These are phyloP conservation scores for Phanerochaete sordida DNA, from an alignment of 768 basidiomycete species.

Conservation along the genomic window DNA sequence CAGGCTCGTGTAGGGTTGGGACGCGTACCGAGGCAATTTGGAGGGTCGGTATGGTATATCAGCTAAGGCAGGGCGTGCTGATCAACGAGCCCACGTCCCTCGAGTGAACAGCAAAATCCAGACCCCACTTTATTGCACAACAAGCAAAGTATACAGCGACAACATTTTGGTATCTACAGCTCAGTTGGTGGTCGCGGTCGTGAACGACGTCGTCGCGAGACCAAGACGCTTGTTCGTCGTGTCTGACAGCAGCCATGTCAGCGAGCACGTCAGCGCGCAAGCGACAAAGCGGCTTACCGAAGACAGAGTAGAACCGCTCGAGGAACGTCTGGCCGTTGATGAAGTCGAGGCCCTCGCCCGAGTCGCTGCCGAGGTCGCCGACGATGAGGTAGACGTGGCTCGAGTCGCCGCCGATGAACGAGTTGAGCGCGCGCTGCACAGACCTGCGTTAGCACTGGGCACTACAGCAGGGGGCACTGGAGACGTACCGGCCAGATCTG, in stretches of 20 bases:
- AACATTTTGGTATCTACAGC: background rate
- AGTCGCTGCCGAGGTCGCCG: conserved; percentile 20
- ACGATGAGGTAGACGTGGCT: conserved; percentile 30
- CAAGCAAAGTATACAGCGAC: background rate
- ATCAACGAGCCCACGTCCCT: too few species aligned
- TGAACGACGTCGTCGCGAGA: conserved; percentile 36
- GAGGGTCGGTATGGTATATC: too few species aligned
- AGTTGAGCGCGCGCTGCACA: conserved; percentile 21
- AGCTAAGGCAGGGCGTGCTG: too few species aligned
- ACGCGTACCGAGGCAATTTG: too few species aligned
- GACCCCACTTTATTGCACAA: background rate
- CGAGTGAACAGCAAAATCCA: background rate
- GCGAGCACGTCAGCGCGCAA: conserved; percentile 19
- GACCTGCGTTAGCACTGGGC: background rate
- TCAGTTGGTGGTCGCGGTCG: conserved; percentile 29
- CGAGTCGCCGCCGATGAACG: conserved; percentile 21
- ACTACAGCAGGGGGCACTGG: background rate
- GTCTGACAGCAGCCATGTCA: conserved; percentile 22
- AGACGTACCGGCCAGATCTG: conserved; percentile 24
- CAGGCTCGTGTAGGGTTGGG: too few species aligned
- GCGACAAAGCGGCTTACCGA: conserved; percentile 12
- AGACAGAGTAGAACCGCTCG: conserved; percentile 35
- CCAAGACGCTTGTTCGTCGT: conserved; percentile 35
- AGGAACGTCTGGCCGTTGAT: conserved; percentile 33
- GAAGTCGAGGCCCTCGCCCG: conserved; percentile 33